Conservation (phyloP, 2,329 filamentous ascomycete genomes). For the Fusarium sp. region DNA sequence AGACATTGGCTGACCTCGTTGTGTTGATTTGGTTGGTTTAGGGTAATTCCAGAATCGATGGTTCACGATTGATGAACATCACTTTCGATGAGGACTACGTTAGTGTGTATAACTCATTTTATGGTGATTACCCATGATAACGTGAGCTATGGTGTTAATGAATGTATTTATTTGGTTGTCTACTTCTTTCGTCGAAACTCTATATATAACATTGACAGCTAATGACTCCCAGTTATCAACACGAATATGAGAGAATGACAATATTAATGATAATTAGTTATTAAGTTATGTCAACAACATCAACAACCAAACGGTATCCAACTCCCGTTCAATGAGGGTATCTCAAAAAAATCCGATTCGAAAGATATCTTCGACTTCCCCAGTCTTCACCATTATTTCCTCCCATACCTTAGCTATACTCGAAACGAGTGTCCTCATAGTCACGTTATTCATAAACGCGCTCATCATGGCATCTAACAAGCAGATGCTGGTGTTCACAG, state of each 20-base stretch:
- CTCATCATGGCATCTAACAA: background rate
- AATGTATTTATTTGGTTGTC: background rate
- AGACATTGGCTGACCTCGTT: background rate
- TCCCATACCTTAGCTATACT: background rate
- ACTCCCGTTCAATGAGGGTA: conserved; percentile 36
- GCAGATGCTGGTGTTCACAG: background rate
- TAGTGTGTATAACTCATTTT: too few relatives aligned
- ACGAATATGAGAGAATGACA: background rate
- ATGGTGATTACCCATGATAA: background rate
- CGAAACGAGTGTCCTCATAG: background rate
- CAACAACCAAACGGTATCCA: conserved; percentile 16
- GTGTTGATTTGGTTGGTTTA: background rate
- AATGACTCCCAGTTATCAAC: background rate
- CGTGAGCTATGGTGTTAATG: too few relatives aligned
- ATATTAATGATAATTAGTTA: conserved; percentile 17
- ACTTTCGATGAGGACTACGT: background rate
- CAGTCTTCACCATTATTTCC: background rate
- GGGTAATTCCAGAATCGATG: background rate
- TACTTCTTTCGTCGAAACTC: background rate
- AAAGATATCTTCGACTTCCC: background rate
- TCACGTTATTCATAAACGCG: background rate
- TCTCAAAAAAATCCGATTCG: conserved; percentile 9
- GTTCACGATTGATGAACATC: background rate
- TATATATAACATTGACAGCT: background rate
- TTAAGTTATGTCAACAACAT: conserved; percentile 6